Evolutionary conservation across 2,329 filamentous ascomycete species (phyloP), one percentile per base, ranked within the genome.

Genomic region (Arthrobotrys sinensis): DNA sequence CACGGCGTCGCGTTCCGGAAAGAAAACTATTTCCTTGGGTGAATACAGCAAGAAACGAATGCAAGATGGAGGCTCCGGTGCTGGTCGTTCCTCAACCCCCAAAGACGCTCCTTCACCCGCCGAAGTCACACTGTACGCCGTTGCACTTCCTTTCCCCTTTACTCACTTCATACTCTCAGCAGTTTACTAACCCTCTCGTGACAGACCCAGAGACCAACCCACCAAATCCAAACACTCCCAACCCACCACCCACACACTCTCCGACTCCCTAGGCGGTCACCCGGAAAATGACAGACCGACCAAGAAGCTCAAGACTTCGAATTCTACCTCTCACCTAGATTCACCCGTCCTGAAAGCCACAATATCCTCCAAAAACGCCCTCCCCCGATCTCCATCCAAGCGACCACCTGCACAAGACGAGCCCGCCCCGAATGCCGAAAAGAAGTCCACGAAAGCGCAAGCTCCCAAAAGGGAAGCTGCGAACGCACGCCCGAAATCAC

Each of bases 1-100:
- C 10, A 7, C 60, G 5, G 50, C 62, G 8, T 66, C 73, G 45
- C 66, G 73, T 55, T 21, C 66, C 40, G 76, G 76, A 8, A 79
- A 73, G 52, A 79, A 79, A 46, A 65, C 66, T 12, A 64, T 79
- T n/a, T 68, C 76, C 8, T 21, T 79, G 4, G 68, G 66, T 36
- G 76, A 70, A 60, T 79, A 79, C 53, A 76, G 65, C 55, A 79
- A 79, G 46, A 69, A 69, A 46, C 57, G 66, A 19, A 71, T 71
- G 73, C 73, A 77, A 48, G 73, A 77, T 50, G 57, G 57, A 14
- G 36, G 34, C 10, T 19, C 55, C 8, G 36, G 55, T 43, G 36
- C 19, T 11, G 55, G 55, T 24, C 73, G 60, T 52, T 62, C 70
- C 8, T 69, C 65, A 24, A 77, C 73, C 0, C 66, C 73, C 14